Conservation (phyloP, 2,329 filamentous ascomycete genomes). For the Neonectria punicea region DNA sequence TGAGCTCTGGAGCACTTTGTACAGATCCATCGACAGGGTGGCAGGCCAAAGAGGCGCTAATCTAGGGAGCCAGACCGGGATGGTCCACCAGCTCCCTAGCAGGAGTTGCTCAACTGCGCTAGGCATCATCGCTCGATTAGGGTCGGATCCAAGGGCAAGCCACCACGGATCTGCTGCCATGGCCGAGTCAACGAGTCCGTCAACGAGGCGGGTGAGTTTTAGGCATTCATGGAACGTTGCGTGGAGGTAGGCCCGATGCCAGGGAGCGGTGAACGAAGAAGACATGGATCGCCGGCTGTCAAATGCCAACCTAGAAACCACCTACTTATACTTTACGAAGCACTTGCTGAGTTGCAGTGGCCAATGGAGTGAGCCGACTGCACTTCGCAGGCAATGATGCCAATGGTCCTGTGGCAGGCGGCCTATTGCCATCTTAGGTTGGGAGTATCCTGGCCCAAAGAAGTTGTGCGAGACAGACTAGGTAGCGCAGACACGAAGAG, state of each 20-base stretch:
- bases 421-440: background rate
- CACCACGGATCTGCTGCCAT: conserved; percentile 21
- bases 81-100: conserved; percentile 13
- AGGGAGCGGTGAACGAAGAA: conserved; percentile 38
- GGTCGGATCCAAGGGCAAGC: conserved; percentile 25
- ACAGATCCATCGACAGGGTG: conserved; percentile 4
- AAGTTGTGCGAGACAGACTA: background rate
- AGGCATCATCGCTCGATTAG: conserved; percentile 25
- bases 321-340: background rate
- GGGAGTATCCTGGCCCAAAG: background rate
- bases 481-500: background rate
- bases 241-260: conserved; percentile 18
- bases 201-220: conserved; percentile 25
- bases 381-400: conserved; percentile 12
- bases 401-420: conserved; percentile 1
- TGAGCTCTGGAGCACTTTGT: background rate
- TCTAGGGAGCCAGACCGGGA: conserved; percentile 11
- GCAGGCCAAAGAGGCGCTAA: conserved; percentile 9
- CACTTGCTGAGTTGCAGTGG: no score
- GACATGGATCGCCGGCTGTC: conserved; percentile 35
- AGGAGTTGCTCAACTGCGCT: conserved; percentile 20
- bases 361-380: conserved; percentile 12
- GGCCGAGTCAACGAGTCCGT: conserved; percentile 22
- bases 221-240: conserved; percentile 13
- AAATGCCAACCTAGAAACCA: conserved; percentile 1